These are phyloP conservation scores for Cunninghamia lanceolata DNA, from an alignment of 75 land plant genomes.

Conservation along the genomic window DNA sequence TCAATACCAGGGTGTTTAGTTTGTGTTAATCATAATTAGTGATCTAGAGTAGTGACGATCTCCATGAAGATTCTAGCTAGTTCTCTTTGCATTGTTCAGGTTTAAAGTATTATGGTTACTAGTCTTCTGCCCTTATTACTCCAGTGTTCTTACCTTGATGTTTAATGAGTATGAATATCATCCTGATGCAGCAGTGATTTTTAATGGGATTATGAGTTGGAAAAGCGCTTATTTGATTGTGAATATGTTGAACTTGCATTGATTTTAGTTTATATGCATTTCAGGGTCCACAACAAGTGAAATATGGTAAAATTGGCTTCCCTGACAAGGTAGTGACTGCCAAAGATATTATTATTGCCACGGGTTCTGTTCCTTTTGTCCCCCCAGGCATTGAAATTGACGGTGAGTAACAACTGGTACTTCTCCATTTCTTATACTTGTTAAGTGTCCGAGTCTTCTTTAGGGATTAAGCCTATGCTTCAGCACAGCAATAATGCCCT, in stretches of 20 bases:
- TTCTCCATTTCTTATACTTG: not conserved
- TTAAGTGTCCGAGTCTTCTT: not conserved
- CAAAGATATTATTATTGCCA: slow-evolving; percentile 91
- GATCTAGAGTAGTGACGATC: not conserved
- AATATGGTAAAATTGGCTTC: slow-evolving; percentile 78
- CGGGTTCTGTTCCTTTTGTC: slow-evolving; percentile 98
- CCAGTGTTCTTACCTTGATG: not conserved
- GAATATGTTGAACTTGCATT: not conserved
- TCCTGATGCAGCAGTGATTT: not conserved
- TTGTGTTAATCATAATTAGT: not conserved
- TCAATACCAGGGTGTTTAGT: not conserved
- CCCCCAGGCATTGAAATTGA: slow-evolving; percentile 99
- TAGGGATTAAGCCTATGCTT: not conserved
- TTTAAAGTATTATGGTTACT: not conserved
- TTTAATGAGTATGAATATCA: not conserved
- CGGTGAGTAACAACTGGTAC: slow-evolving; percentile 44
- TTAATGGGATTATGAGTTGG: not conserved
- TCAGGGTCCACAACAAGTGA: slow-evolving; percentile 91
- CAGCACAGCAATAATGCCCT: not conserved
- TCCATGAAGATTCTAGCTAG: not conserved
- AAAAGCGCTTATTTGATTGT: not conserved
- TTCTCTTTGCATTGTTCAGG: not conserved
- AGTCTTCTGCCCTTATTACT: not conserved
- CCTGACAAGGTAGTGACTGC: slow-evolving; percentile 77
- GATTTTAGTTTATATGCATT: not conserved